Evolutionary conservation across 2,329 filamentous ascomycete species (phyloP).

Genomic region (Aspergillus persii): DNA sequence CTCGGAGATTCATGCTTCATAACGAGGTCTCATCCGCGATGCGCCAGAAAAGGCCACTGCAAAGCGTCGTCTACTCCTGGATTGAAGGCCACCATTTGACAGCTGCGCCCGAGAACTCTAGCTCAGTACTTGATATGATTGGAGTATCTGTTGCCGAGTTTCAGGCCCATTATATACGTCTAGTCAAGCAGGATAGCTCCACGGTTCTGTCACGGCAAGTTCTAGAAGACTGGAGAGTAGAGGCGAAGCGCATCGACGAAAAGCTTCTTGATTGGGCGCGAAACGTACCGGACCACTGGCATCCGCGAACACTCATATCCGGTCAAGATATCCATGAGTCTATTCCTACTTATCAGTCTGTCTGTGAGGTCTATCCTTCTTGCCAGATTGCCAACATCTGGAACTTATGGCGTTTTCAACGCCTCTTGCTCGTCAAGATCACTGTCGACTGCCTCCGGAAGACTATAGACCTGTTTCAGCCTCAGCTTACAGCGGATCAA

Average conservation of each 20-base stretch:
- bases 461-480: too few species aligned
- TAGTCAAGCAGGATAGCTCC: too few species aligned
- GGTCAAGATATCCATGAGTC: slow-evolving; percentile 17
- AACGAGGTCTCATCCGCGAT: background rate
- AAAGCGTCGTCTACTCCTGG: background rate
- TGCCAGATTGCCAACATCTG: slow-evolving; percentile 21
- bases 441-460: background rate
- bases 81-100: background rate
- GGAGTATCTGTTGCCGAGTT: background rate
- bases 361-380: slow-evolving; percentile 22
- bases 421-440: background rate
- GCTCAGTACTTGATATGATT: background rate
- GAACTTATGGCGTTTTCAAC: slow-evolving; percentile 16
- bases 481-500: too few species aligned
- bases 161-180: background rate
- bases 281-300: background rate
- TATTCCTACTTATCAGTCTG: slow-evolving; percentile 20
- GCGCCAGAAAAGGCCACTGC: background rate
- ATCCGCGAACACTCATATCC: background rate
- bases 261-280: background rate
- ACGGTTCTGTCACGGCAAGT: background rate
- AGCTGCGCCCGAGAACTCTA: background rate
- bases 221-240: background rate
- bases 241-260: background rate
- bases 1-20: background rate